Evolutionary conservation across 2,329 filamentous ascomycete genomes (phyloP), one percentile per base, ranked within the genome.

Genomic region (Aspergillus pseudonomiae): DNA sequence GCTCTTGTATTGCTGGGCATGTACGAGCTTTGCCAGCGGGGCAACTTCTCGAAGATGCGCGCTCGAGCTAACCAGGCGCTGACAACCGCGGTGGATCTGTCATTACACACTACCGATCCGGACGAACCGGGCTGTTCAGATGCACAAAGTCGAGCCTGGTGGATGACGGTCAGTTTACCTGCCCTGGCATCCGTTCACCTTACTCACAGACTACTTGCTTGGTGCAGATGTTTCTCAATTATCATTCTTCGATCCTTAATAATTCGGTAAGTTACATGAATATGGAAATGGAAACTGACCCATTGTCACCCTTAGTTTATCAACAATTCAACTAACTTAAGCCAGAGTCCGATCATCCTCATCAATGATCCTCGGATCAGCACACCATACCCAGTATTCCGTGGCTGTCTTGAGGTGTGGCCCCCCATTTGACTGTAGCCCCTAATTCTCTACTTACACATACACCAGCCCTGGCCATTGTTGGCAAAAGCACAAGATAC

Each of bases 61-160:
- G 61, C 61, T 46, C 68, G 70, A 9, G 62, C 67, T 7, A 70
- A 72, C 36, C 65, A 72, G 24, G 71, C 72, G n/a, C 26, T 72
- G 2, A 73, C 70, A 1, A 66, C 67, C 14, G 71, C 72, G 19
- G 71, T 74, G 68, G 71, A 74, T 57, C 55, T 69, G 7, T 68
- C 66, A 2, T 60, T 74, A 11, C 68, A 74, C 50, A 57, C 48
- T 6, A 62, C 70, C 36, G 63, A 57, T 3, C 36, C 55, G 5
- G 58, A 55, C 2, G 43, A 28, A 14, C 54, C 68, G 5, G 61
- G 57, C 7, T 63, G 59, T 32, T 67, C 65, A 1, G 70, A 72
- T 28, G 69, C 69, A 10, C 67, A 71, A 57, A 63, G 67, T 26
- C 66, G 70, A 21, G 62, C 65, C 16, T 74, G 72, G 72, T 74